Evolutionary conservation across 2,329 filamentous ascomycete genomes (phyloP), one percentile per base, ranked within the genome.

Genomic region (Colletotrichum tabaci): DNA sequence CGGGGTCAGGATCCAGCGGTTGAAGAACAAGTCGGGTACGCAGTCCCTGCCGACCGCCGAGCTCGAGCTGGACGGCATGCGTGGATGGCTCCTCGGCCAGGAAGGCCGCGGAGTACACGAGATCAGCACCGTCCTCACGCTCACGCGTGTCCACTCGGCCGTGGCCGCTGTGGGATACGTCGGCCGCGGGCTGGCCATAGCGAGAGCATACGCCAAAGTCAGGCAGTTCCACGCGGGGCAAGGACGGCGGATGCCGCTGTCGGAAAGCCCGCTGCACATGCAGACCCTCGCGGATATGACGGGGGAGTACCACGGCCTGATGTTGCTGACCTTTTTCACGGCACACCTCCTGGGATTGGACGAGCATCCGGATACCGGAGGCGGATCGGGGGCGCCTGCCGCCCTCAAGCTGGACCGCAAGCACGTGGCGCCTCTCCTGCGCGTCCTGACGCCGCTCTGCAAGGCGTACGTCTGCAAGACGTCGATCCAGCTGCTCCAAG

Each of bases 1-100:
- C 76, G 92, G 92, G 2, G 84, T 94, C 10, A 84, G 84, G 10
- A 92, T 94, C 73, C 89, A 91, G 68, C 86, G 92, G 0, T 83
- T 95, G 18, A 94, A 95, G 81, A 88, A 89, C 79, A 95, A 94
- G 77, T 85, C 93, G 3, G 93, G 92, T 35, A 94, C 92, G 0
- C 88, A 88, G 57, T 85, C 90, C 0, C 83, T 95, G 0, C 92
- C 93, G 0, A 94, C 93, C 0, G 93, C 92, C 0, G 92, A 95
- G 78, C 85, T 95, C 0, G 91, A 92, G 71, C 84, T 93, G 3
- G 83, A 86, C 18, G 86, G 84, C n/a, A 89, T 89, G 85, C 87
- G 91, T 2, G 91, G 84, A 4, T 91, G 91, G 85, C 84, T 94
- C 7, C 81, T 95, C 38, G 93, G 93, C 7, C 81, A 86, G 4